Base-by-base conservation (phyloP, 2,329 filamentous ascomycete species). In the Lecanoromycetidae sp. region DNA sequence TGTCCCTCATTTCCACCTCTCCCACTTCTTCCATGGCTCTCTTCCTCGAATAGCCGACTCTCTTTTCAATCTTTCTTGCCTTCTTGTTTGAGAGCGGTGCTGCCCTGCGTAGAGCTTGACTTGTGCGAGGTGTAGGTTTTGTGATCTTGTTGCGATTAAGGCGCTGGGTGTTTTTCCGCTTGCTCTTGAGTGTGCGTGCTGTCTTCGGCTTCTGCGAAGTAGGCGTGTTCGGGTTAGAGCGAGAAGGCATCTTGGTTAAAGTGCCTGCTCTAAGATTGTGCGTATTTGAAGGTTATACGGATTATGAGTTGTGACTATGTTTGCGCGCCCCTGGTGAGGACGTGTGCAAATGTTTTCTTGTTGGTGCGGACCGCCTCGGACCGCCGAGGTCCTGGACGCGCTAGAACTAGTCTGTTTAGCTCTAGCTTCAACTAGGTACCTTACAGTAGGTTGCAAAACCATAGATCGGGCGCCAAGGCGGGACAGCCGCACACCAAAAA, bases 191-290 rank as follows among this genome's bases (percentile, higher is more conserved):
- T 2, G 44, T 34, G 23, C 47, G 25, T 7, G 46, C 48, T 5
- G 50, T 41, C 42, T 49, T 51, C 6, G 40, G 45, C 20, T 52
- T 51, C 8, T 32, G 38, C 9, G 41, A 43, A 2, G 48, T 39
- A 17, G 52, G 52, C 9, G 39, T 51, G 29, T 54, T 54, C 8
- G 52, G 52, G 27, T 54, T 54, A 7, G 52, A 51, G n/a, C 50
- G 50, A 17, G 52, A 53, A 19, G 50, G 45, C 52, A 54, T 52
- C 27, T 6, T 44, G 20, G 27, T 23, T 2, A 22, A n/a, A 40
- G 20, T 12, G n/a, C n/a, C n/a, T n/a, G n/a, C n/a, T n/a, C n/a
- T n/a, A n/a, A n/a, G n/a, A n/a, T n/a, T n/a, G n/a, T n/a, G n/a
- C n/a, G n/a, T n/a, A n/a, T 26, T 10, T 37, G 12, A 4, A n/a